Evolutionary conservation across 148 eudicot species (phyloP), one percentile per base, ranked within the genome.

Genomic region (Linanthus parryae): DNA sequence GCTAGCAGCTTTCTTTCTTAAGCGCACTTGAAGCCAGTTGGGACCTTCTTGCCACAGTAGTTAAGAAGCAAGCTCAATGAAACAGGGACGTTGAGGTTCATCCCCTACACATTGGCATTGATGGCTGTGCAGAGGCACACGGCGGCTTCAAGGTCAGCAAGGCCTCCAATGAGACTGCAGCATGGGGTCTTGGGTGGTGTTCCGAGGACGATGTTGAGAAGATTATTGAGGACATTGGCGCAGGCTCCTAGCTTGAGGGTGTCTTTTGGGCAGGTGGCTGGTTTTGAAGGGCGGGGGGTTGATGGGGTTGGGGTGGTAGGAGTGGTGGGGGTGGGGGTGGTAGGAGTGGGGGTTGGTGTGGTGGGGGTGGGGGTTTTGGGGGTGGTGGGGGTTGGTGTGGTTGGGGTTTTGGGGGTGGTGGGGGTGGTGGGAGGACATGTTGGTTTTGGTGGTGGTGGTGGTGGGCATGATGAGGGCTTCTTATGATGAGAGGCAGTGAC

Each of bases 41-140:
- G 49, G 24, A 16, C 21, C 2, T 5, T 5, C 5, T 7, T 19
- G 10, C 49, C 49, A 5, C 49, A 44, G 13, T 26, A 26, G 24
- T 29, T 15, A 0, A 44, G 27, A 21, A 44, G 17, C 28, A 44
- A 44, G 20, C 24, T 44, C 3, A 44, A n/a, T 15, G 26, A 26
- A 9, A 44, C 4, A 2, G 49, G 49, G 24, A 44, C 49, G n/a
- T n/a, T n/a, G 8, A 44, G 49, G 24, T 15, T 13, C 8, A 44
- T 44, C 11, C 49, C 49, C 28, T 21, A 44, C 24, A 44, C 1
- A 9, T 44, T 22, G 28, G 28, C 49, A 21, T 44, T 44, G 2
- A 44, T 21, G 3, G 49, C 49, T 15, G 28, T 44, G 49, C 49
- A 44, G 26, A 44, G 49, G 14, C 49, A 44, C 6, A 44, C 49